phyloP scores from a whole-genome alignment of 2,329 filamentous ascomycete species.

The Botrytis sinoallii region DNA sequence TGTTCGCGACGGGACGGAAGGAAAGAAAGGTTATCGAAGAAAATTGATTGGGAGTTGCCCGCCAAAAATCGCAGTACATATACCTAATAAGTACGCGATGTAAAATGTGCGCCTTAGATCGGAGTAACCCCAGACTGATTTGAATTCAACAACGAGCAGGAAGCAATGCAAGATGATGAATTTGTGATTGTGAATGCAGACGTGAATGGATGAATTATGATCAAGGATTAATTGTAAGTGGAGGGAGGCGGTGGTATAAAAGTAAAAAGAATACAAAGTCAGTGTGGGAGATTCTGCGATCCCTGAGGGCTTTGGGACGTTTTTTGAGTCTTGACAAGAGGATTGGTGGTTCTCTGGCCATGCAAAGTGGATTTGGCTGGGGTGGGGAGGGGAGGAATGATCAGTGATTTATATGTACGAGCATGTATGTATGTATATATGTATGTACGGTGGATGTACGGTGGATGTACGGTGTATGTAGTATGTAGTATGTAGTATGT shows the following conservation, averaged over 20 bases:
- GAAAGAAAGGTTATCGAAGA: slow-evolving; percentile 8
- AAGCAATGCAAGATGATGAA: slow-evolving; percentile 15
- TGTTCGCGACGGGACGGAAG: slow-evolving; percentile 14
- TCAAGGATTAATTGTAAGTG: slow-evolving; percentile 6
- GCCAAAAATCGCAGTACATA: background rate
- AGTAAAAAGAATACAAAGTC: slow-evolving; percentile 1
- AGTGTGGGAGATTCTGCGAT: slow-evolving; percentile 17
- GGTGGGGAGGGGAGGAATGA: background rate
- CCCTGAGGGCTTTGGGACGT: slow-evolving; percentile 12
- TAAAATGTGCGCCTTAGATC: background rate
- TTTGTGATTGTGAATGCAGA: slow-evolving; percentile 2
- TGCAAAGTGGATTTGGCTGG: background rate
- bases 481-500: background rate
- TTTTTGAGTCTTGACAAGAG: background rate
- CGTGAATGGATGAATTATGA: background rate
- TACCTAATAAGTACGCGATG: background rate
- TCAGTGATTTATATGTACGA: background rate
- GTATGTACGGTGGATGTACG: background rate
- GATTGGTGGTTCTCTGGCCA: background rate
- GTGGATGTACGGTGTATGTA: background rate
- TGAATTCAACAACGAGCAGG: background rate
- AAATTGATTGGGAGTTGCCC: background rate
- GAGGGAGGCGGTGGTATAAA: background rate
- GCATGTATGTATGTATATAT: background rate
- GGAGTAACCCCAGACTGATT: slow-evolving; percentile 5